phyloP scores from a whole-genome alignment of 176 grass and related monocot genomes.

The Cocos nucifera region DNA sequence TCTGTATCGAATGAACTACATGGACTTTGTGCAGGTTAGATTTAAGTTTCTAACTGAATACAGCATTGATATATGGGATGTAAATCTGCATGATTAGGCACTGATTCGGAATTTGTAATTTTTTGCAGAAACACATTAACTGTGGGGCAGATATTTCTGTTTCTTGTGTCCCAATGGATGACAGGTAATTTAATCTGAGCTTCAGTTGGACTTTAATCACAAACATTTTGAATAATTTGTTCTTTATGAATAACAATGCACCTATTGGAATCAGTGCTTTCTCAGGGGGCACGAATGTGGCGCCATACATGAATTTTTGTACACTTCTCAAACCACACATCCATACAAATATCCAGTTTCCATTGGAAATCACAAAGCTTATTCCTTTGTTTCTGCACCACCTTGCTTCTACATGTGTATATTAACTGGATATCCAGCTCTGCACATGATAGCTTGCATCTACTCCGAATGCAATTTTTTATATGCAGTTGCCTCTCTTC shows the following conservation, averaged over 20 bases:
- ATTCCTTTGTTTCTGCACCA: no score
- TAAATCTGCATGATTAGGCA: no score
- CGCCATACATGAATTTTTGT: neutral
- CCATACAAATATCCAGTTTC: no score
- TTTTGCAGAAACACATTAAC: conserved; percentile 66
- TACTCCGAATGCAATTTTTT: no score
- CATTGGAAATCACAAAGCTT: no score
- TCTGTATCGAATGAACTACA: conserved; percentile 87
- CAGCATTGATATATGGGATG: no score
- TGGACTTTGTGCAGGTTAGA: conserved; percentile 73
- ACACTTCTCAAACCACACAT: no score
- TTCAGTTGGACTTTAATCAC: neutral
- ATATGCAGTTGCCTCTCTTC: no score
- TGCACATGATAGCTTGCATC: no score
- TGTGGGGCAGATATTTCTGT: conserved; percentile 71
- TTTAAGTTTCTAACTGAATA: neutral
- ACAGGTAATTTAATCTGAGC: conserved; percentile 33
- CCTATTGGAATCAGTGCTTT: neutral
- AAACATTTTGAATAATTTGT: neutral
- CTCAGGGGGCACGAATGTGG: neutral
- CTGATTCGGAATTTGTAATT: conserved; percentile 8
- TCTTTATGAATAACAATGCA: neutral
- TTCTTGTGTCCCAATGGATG: conserved; percentile 61
- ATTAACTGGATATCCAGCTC: no score
- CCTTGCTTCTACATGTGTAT: no score